Evolutionary conservation across 495 filamentous ascomycete genomes (phyloP).

Genomic region (Lasiosphaeria ovina): DNA sequence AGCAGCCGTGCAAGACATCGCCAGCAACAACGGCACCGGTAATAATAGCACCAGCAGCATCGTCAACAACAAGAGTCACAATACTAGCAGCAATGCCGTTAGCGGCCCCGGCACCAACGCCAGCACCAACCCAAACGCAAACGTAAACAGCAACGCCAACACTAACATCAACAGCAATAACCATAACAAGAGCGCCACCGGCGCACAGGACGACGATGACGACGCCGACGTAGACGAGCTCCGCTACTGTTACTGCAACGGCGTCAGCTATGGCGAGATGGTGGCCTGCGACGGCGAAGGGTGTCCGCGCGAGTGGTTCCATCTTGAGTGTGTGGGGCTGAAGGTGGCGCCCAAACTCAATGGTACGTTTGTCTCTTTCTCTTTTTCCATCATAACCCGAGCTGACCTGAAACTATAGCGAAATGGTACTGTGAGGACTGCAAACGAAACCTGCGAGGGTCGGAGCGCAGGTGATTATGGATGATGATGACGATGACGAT

Average conservation of each 20-base stretch:
- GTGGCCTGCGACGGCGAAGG: slow-evolving; percentile 90
- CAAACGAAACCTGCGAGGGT: slow-evolving; percentile 43
- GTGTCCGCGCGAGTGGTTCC: slow-evolving; percentile 94
- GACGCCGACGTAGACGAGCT: slow-evolving; percentile 80
- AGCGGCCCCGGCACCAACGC: too few species aligned
- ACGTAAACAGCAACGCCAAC: background rate
- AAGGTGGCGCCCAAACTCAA: slow-evolving; percentile 80
- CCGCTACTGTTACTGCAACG: slow-evolving; percentile 89
- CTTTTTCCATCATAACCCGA: slow-evolving; percentile 4
- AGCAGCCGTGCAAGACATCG: background rate
- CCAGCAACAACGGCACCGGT: background rate
- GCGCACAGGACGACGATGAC: slow-evolving; percentile 51
- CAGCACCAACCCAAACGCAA: too few species aligned
- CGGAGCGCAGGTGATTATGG: slow-evolving; percentile 17
- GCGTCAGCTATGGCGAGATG: slow-evolving; percentile 95
- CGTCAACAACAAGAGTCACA: too few species aligned
- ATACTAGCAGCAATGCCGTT: too few species aligned
- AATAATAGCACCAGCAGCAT: too few species aligned
- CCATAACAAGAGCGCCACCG: slow-evolving; percentile 22
- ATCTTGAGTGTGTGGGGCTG: slow-evolving; percentile 86
- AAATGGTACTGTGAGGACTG: slow-evolving; percentile 93
- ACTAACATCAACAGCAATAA: background rate
- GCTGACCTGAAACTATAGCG: slow-evolving; percentile 42
- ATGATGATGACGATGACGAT: background rate
- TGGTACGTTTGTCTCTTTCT: slow-evolving; percentile 54